Percentiles rank a stretch among this genome's conserved stretches.
Conservation (phyloP, 169 alveolate genomes). For the Sarcocystis neurona region DNA sequence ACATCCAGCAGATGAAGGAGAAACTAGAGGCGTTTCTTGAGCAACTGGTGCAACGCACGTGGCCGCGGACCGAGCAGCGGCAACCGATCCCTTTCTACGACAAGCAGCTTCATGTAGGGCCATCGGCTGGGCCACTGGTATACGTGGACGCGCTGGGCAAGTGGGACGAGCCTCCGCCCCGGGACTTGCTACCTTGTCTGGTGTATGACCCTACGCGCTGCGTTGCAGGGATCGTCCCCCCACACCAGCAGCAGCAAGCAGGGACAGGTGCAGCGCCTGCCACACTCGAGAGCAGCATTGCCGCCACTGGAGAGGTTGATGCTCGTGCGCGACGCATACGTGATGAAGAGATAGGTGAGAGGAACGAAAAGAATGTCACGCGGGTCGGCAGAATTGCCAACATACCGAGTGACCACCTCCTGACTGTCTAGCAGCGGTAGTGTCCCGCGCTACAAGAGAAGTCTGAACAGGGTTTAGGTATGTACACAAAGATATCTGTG, state of each 20-base stretch:
- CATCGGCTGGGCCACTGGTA: conserved; percentile 59
- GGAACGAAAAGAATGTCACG: no score
- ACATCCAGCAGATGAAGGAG: conserved; percentile 27
- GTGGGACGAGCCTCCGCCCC: conserved; percentile 30
- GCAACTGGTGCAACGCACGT: conserved; percentile 27
- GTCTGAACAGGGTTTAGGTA: no score
- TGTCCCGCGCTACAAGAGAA: no score
- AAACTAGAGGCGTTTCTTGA: conserved; percentile 35
- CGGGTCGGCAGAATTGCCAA: no score
- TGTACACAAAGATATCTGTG: no score
- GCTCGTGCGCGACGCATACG: no score
- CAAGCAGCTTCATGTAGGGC: conserved; percentile 45
- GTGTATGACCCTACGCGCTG: conserved; percentile 6
- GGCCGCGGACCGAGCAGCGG: conserved; percentile 42
- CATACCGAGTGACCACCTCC: no score
- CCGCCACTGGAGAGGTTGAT: no score
- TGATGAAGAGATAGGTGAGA: no score
- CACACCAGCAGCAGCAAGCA: neutral
- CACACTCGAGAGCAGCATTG: neutral
- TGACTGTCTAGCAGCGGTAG: no score
- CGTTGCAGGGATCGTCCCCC: neutral
- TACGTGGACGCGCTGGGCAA: conserved; percentile 50
- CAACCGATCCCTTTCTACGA: conserved; percentile 36
- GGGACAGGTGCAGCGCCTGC: neutral
- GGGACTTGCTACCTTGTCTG: conserved; percentile 11